Percentiles rank a stretch among this genome's conserved stretches.
Evolutionary conservation across 331 rosid genomes (phyloP).

Genomic region (Acacia concinna): DNA sequence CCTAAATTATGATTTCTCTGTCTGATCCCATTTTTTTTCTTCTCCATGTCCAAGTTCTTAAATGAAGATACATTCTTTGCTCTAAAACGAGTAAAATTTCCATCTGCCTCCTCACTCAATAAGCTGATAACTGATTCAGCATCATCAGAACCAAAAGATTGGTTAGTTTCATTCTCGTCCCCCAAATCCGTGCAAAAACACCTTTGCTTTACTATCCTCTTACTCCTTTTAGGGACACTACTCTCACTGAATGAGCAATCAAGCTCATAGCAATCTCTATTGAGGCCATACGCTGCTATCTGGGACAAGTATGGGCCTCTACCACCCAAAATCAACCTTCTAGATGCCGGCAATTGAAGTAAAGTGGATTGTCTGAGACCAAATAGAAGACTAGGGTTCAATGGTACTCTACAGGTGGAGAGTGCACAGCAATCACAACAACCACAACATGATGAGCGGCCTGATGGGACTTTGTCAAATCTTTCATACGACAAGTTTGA

Average conservation of each 20-base stretch:
- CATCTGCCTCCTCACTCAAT: constrained; percentile 68
- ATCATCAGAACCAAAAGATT: constrained; percentile 43
- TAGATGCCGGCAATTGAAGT: constrained; percentile 70
- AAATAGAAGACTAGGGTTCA: constrained; percentile 45
- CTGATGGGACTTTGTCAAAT: constrained; percentile 53
- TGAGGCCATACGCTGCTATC: constrained; percentile 45
- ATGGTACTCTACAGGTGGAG: constrained; percentile 47
- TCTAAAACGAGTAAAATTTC: constrained; percentile 35
- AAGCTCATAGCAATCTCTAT: constrained; percentile 41
- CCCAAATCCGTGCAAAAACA: constrained; percentile 40
- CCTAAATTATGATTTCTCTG: constrained; percentile 42
- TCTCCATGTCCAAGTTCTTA: constrained; percentile 45
- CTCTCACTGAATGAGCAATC: constrained; percentile 44
- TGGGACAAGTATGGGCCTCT: constrained; percentile 43
- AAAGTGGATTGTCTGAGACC: constrained; percentile 83
- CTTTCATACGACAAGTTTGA: constrained; percentile 56
- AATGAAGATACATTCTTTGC: constrained; percentile 37
- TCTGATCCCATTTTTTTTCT: constrained; percentile 33
- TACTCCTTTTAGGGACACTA: constrained; percentile 41
- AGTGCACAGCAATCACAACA: constrained; percentile 48
- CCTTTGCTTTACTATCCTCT: constrained; percentile 46
- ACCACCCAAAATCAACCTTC: constrained; percentile 64
- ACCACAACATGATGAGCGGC: constrained; percentile 42
- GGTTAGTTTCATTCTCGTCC: constrained; percentile 36
- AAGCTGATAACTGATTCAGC: constrained; percentile 69